These are phyloP conservation scores for Trichomonas vaginalis DNA, from an alignment of 208 protist species.

Conservation along the genomic window DNA sequence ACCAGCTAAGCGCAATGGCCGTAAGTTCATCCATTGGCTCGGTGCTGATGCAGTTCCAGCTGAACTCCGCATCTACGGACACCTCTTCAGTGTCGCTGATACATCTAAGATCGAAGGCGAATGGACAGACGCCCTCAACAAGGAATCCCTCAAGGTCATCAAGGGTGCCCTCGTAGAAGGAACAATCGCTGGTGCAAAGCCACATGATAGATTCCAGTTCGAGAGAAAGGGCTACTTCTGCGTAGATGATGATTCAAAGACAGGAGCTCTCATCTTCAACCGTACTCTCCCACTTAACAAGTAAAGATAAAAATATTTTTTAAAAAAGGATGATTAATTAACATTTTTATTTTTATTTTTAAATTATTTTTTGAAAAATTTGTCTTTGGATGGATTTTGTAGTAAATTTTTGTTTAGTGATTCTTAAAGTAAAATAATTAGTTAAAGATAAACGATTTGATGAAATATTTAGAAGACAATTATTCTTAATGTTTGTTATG, in stretches of 20 bases:
- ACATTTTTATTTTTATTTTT: too few relatives aligned
- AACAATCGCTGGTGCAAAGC: constrained; percentile 23
- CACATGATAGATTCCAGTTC: constrained; percentile 57
- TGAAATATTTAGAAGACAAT: too few relatives aligned
- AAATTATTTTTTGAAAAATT: too few relatives aligned
- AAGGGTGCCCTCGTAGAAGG: constrained; percentile 36
- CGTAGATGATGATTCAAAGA: constrained; percentile 51
- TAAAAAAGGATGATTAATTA: too few relatives aligned
- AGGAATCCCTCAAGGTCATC: constrained; percentile 39
- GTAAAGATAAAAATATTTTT: too few relatives aligned
- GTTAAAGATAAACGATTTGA: too few relatives aligned
- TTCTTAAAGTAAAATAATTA: too few relatives aligned
- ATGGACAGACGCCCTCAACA: constrained; percentile 49
- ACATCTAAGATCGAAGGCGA: constrained; percentile 26
- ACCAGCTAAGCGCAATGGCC: background rate
- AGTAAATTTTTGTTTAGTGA: too few relatives aligned
- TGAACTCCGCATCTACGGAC: constrained; percentile 53
- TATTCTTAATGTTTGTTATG: too few relatives aligned
- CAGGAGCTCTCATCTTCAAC: constrained; percentile 61
- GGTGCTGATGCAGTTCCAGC: background rate
- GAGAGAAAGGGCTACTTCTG: constrained; percentile 68
- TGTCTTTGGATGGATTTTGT: too few relatives aligned
- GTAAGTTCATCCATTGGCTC: constrained; percentile 48
- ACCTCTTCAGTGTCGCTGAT: constrained; percentile 47
- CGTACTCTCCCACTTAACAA: constrained; percentile 54